Base-by-base conservation (phyloP, 2,329 filamentous ascomycete genomes). In the Fusarium brachygibbosum region DNA sequence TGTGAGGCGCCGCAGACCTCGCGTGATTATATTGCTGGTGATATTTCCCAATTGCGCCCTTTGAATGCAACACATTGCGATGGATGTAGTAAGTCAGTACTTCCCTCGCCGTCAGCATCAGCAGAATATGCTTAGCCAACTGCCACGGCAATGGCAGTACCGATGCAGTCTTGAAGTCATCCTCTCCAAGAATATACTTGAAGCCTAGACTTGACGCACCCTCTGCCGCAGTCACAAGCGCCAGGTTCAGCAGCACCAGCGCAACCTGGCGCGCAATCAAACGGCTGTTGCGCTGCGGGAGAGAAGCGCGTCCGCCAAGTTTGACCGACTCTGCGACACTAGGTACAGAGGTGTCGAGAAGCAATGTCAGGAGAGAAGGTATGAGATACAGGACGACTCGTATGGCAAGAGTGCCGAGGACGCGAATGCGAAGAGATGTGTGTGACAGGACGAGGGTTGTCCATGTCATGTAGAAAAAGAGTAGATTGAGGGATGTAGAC, bases 401-500 rank as follows among this genome's bases (percentile, higher is more conserved):
- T 49, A 94, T 82, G 25, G 87, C 86, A 7, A 93, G 77, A 0
- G 90, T 90, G 57, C 90, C 92, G 53, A 92, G 82, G 2, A 96
- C 77, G 77, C 97, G 93, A 59, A 97, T 88, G 61, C 88, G 87
- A 17, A 96, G 82, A 0, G 92, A 89, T 1, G 90, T 85, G 74
- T 97, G 91, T 9, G 91, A 91, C 5, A 95, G 83, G 38, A 97
- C 88, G 32, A 98, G 85, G 0, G 93, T 95, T 8, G 89, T 89
- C 94, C 94, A 97, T 72, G 93, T 95, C 82, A 97, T 87, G 78
- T 94, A 95, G 80, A 97, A 96, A 83, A 97, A 94, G 66, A 97
- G 82, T 25, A 97, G 82, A 78, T 96, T 97, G 68, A 97, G 83
- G 2, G 90, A 94, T 2, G 93, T 95, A 16, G 85, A 90, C 82